Evolutionary conservation across 1,284 basidiomycete genomes (phyloP), one percentile per base, ranked within the genome.

Genomic region (Inonotus hispidus): DNA sequence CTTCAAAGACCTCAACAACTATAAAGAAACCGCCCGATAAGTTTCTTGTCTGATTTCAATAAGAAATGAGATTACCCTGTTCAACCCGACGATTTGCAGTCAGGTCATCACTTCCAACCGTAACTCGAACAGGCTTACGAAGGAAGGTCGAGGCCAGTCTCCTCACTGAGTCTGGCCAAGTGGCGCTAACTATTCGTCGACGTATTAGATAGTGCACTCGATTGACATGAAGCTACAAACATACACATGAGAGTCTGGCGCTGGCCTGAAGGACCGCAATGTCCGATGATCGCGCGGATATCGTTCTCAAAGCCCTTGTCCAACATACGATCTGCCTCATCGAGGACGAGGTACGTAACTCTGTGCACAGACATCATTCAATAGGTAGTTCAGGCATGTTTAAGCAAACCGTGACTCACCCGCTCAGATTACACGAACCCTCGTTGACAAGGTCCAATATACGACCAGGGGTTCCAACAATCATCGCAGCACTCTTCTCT

Each of bases 281-380:
- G 80, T 7, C 84, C 87, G 64, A 99, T 95, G 69, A 99, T 99
- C 61, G 83, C 83, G 54, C 94, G 82, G 66, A 99, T 98, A 73
- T 99, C 97, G 69, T 98, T 97, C 77, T 99, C 97, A 73, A 99
- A 99, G 0, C 97, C 97, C 70, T 92, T 95, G 73, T 99, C 97
- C 53, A 99, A 80, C 96, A 99, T 98, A 52, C 96, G 83, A 75
- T 99, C 96, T 1, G 96, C 96, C 75, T 99, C 96, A 70, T 99
- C 97, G 45, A 99, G 77, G 0, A 98, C 96, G 16, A 98, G 80
- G 77, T 95, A 98, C 55, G 86, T 81, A 27, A 98, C 93, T 45
- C 90, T 88, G 65, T 13, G 62, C 54, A 29, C 53, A 11, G n/a
- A 55, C 41, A 32, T 37, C 14, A 37, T 39, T 43, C 11, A 45